Conservation (phyloP, 192 early-diverging fungal species). For the Dissophora globulifera region DNA sequence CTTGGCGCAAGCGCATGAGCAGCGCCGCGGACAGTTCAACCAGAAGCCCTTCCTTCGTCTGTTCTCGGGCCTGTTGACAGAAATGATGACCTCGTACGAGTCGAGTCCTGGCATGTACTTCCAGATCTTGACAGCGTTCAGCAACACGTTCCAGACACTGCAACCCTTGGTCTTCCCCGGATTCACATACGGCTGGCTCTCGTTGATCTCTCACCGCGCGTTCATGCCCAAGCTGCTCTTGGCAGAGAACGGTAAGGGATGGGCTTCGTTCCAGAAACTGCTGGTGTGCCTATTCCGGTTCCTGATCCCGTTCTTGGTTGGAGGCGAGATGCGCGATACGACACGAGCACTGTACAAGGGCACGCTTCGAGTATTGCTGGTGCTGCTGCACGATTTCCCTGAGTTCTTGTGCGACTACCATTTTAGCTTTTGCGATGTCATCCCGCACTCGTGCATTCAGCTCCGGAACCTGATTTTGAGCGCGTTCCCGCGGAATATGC, state of each 20-base stretch:
- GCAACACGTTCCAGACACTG: constrained; percentile 85
- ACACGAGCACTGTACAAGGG: constrained; percentile 89
- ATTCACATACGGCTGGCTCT: constrained; percentile 94
- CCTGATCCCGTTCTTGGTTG: constrained; percentile 83
- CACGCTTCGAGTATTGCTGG: constrained; percentile 88
- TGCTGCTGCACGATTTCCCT: constrained; percentile 96
- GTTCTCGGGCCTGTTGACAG: constrained; percentile 84
- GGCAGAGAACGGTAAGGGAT: constrained; percentile 83
- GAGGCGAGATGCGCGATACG: constrained; percentile 77
- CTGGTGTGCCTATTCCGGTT: constrained; percentile 88
- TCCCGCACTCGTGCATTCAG: constrained; percentile 92
- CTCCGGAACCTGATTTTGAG: constrained; percentile 96
- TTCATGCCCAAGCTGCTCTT: constrained; percentile 90
- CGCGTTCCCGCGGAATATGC: constrained; percentile 95
- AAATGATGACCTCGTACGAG: constrained; percentile 74
- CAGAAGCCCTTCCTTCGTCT: constrained; percentile 93
- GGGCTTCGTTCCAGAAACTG: constrained; percentile 87
- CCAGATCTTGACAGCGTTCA: constrained; percentile 75
- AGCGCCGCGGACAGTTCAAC: constrained; percentile 81
- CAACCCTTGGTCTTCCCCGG: constrained; percentile 90
- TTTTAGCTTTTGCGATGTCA: constrained; percentile 90
- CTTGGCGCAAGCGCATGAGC: constrained; percentile 87
- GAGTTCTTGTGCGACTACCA: constrained; percentile 96
- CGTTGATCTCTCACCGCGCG: constrained; percentile 90
- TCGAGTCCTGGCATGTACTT: constrained; percentile 75